Base-by-base conservation (phyloP, 1,139 yeast species). In the Sugiyamaella neomexicana region DNA sequence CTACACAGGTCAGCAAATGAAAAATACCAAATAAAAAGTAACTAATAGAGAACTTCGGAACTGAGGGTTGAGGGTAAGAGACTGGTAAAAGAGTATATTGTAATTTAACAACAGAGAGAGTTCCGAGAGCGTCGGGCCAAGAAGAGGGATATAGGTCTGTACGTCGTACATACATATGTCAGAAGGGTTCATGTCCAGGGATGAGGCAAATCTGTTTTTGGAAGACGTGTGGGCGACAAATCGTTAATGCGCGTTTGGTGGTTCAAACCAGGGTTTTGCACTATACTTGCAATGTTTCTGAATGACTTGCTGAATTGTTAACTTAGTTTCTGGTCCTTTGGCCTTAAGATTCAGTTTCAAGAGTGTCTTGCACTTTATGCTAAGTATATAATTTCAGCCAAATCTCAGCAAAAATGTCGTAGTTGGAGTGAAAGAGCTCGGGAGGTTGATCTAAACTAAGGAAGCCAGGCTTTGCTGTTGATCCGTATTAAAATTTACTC, bases 1-100 rank as follows among this genome's bases (percentile, higher is more conserved):
- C 49, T 45, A 36, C 16, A 20, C 49, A 45, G 36, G 49, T 45
- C 36, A 45, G 49, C 36, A 32, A 44, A 45, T 25, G 27, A 45
- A 36, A 17, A 34, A 29, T 20, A 20, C 25, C 3, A 20, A 20
- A 20, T 20, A 45, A 45, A 45, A 45, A 45, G 48, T 45, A 45
- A 45, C 12, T 45, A 45, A 20, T 15, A 15, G 23, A 15, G 16
- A 7, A 15, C 10, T 10, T 12, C 10, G 17, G 41, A 15, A 12
- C 16, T 32, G 16, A 15, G 12, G 8, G 31, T 27, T n/a, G 29
- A 9, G 13, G 15, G 8, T 12, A 34, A 13, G 16, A 20, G 25
- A 20, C 25, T 3, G 25, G 25, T 20, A 43, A 43, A 27, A 43
- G 16, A 42, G 15, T 23, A 43, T 36, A 36, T 45, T 36, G 23